These are phyloP conservation scores for Acorus calamus DNA, from an alignment of 106 monocot species.

Conservation along the genomic window DNA sequence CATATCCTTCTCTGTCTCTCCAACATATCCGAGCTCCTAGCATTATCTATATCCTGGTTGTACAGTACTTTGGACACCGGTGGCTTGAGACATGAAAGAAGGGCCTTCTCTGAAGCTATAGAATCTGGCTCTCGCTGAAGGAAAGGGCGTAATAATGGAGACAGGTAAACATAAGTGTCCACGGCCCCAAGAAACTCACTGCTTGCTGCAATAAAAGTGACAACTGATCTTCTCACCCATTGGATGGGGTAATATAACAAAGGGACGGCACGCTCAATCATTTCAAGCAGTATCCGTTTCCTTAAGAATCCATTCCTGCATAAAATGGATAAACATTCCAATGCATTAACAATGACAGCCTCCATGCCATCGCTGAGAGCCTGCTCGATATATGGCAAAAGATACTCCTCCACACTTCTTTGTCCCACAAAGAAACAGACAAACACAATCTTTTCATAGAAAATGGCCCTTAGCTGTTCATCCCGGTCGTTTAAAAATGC, in stretches of 20 bases:
- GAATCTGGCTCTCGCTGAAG: conserved; percentile 73
- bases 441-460: conserved; percentile 77
- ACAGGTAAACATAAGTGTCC: conserved; percentile 83
- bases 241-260: conserved; percentile 80
- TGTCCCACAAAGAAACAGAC: conserved; percentile 93
- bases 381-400: conserved; percentile 91
- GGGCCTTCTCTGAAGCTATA: conserved; percentile 44
- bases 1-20: conserved; percentile 92
- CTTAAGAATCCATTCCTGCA: conserved; percentile 66
- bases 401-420: conserved; percentile 89
- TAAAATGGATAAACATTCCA: conserved; percentile 83
- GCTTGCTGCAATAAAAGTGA: conserved; percentile 70
- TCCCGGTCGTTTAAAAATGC: conserved; percentile 95
- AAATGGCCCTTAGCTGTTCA: conserved; percentile 78
- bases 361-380: conserved; percentile 79
- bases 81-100: conserved; percentile 73
- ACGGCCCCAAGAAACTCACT: conserved; percentile 71
- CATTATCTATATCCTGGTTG: conserved; percentile 62
- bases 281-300: conserved; percentile 66
- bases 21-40: conserved; percentile 62
- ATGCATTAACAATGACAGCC: conserved; percentile 77
- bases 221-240: conserved; percentile 75
- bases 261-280: conserved; percentile 79
- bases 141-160: conserved; percentile 63
- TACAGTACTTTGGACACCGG: conserved; percentile 67